Conservation (phyloP, 2,329 filamentous ascomycete genomes). For the Raffaelea albimanens region DNA sequence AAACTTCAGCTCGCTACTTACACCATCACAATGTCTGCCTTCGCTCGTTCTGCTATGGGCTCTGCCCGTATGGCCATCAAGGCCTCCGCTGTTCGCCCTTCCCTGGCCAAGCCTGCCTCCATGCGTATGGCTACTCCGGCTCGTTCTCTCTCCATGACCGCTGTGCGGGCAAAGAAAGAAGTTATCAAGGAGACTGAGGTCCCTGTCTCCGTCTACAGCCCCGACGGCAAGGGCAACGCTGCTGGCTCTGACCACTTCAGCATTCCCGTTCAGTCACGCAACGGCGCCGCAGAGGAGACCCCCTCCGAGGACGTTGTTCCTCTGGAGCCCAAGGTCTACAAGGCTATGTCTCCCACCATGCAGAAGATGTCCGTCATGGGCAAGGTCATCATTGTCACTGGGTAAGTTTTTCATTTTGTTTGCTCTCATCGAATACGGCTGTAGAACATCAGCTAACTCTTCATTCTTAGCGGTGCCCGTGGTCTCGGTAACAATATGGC, state of each 20-base stretch:
- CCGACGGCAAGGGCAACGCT: constrained; percentile 34
- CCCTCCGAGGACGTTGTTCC: constrained; percentile 41
- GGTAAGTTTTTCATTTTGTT: constrained; percentile 33
- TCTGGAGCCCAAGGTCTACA: constrained; percentile 42
- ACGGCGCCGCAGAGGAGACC: constrained; percentile 16
- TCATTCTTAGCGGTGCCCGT: constrained; percentile 57
- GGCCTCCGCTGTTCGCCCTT: constrained; percentile 15
- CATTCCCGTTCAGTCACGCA: constrained; percentile 35
- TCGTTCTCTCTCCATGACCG: constrained; percentile 27
- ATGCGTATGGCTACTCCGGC: constrained; percentile 7
- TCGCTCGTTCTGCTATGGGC: constrained; percentile 19
- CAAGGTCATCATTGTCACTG: constrained; percentile 65
- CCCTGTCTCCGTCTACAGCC: constrained; percentile 44
- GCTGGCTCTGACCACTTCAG: constrained; percentile 40
- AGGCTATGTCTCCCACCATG: constrained; percentile 53
- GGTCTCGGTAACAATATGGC: constrained; percentile 75
- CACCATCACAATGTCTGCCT: constrained; percentile 18
- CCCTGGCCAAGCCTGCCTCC: constrained; percentile 11
- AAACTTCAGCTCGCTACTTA: no score
- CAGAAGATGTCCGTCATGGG: constrained; percentile 59
- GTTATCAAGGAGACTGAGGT: constrained; percentile 49
- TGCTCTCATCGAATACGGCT: neutral
- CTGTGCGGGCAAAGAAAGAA: constrained; percentile 24
- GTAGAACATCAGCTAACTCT: constrained; percentile 23
- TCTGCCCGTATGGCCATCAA: constrained; percentile 20